A percentile compares a stretch with the other conserved stretches of the same genome.
phyloP scores from a whole-genome alignment of 2,329 filamentous ascomycete species.

The Penicillium hordei region DNA sequence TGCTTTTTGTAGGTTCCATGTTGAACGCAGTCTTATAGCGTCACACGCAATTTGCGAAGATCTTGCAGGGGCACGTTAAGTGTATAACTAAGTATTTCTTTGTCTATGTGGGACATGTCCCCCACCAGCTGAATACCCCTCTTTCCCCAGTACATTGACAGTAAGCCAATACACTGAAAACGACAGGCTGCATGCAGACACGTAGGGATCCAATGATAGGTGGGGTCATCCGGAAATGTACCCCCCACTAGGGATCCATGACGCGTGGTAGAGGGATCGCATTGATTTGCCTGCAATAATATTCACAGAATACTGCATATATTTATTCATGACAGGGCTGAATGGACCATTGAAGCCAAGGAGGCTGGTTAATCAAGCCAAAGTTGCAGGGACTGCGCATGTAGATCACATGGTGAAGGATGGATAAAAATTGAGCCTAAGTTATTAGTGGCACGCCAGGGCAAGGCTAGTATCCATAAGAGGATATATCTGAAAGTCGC shows the following conservation, averaged over 20 bases:
- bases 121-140: background rate
- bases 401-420: background rate
- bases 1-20: constrained; percentile 2
- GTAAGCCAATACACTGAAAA: background rate
- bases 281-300: background rate
- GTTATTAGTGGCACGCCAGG: background rate
- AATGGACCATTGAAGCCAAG: background rate
- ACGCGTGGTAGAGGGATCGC: background rate
- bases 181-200: background rate
- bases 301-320: background rate
- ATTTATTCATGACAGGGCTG: background rate
- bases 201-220: background rate
- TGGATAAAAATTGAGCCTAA: background rate
- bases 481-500: background rate
- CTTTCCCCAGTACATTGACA: background rate
- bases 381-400: background rate
- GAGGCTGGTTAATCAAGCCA: background rate
- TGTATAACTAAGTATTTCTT: background rate
- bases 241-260: background rate
- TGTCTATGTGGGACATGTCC: background rate
- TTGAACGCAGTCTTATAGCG: background rate
- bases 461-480: background rate
- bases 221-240: background rate
- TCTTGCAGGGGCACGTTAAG: too few relatives aligned
- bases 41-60: background rate